Percentiles rank a stretch among this genome's conserved stretches.
Evolutionary conservation across 1,284 basidiomycete genomes (phyloP).

Genomic region (Trichosporon faecale): DNA sequence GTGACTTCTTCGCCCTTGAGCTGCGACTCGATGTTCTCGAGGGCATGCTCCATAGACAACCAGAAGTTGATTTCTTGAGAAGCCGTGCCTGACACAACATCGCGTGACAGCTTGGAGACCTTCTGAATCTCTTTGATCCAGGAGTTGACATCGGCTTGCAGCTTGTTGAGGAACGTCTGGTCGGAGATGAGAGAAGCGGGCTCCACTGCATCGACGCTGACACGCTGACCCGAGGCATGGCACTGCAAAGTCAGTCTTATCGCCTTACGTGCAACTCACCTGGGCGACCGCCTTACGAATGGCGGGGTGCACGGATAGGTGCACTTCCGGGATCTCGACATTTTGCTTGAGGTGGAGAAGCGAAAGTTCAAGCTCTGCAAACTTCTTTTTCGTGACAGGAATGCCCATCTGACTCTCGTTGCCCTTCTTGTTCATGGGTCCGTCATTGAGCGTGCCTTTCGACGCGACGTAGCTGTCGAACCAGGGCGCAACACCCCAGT

Average conservation of each 20-base stretch:
- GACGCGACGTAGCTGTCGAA: constrained; percentile 88
- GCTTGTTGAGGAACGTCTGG: constrained; percentile 85
- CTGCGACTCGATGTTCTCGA: constrained; percentile 90
- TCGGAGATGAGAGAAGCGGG: constrained; percentile 63
- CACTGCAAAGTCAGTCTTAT: constrained; percentile 22
- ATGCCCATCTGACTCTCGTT: constrained; percentile 85
- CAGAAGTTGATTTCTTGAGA: constrained; percentile 99
- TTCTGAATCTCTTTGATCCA: constrained; percentile 99
- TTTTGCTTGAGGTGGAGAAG: constrained; percentile 96
- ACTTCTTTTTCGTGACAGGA: constrained; percentile 98
- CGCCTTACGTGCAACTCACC: constrained; percentile 52
- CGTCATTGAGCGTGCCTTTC: constrained; percentile 47
- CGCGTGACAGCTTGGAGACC: constrained; percentile 87
- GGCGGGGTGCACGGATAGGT: constrained; percentile 84
- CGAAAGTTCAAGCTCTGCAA: constrained; percentile 95
- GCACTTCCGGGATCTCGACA: constrained; percentile 96
- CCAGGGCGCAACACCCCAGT: constrained; percentile 94
- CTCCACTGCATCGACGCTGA: constrained; percentile 50
- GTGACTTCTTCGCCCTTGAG: constrained; percentile 86
- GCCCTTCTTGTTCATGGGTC: constrained; percentile 71
- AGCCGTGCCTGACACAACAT: constrained; percentile 92
- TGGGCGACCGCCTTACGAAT: constrained; percentile 84
- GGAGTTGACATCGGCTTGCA: constrained; percentile 89
- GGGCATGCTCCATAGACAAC: constrained; percentile 86
- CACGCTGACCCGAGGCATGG: constrained; percentile 37